These are phyloP conservation scores for Haberlea rhodopensis DNA, from an alignment of 257 asterid species.

Conservation along the genomic window DNA sequence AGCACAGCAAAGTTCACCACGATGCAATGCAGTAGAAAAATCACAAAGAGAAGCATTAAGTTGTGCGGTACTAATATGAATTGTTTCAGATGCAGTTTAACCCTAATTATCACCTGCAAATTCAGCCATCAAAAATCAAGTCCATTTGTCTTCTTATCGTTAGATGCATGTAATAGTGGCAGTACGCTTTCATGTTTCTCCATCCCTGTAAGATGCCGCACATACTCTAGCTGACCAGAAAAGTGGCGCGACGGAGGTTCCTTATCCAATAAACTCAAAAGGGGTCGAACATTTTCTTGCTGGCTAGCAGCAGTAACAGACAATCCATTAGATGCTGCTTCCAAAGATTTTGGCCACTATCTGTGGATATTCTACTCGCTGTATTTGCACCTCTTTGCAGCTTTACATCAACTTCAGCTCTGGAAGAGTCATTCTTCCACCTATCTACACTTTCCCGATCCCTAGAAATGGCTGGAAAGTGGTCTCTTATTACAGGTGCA, in stretches of 20 bases:
- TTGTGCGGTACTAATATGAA: neutral
- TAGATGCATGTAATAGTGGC: conserved; percentile 54
- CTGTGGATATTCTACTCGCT: conserved; percentile 56
- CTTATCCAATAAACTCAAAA: conserved; percentile 85
- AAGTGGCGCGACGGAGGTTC: conserved; percentile 96
- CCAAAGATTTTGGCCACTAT: conserved; percentile 59
- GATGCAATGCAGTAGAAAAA: conserved; percentile 5
- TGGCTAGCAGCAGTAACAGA: conserved; percentile 48
- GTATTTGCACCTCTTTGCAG: conserved; percentile 59
- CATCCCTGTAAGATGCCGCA: conserved; percentile 80
- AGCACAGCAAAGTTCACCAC: conserved; percentile 16
- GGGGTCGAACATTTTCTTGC: conserved; percentile 87
- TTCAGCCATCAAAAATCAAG: conserved; percentile 92
- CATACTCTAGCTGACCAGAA: conserved; percentile 97
- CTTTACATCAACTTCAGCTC: conserved; percentile 60
- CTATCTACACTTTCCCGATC: conserved; percentile 38
- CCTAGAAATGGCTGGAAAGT: conserved; percentile 28
- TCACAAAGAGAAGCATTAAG: neutral
- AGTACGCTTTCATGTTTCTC: conserved; percentile 73
- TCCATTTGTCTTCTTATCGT: conserved; percentile 70
- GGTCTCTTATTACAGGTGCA: conserved; percentile 32
- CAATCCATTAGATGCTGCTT: conserved; percentile 58
- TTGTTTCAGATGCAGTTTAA: conserved; percentile 4
- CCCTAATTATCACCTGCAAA: conserved; percentile 70
- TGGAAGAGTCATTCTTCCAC: conserved; percentile 58